phyloP scores from a whole-genome alignment of 768 basidiomycete genomes.

The Lactarius psammicola region DNA sequence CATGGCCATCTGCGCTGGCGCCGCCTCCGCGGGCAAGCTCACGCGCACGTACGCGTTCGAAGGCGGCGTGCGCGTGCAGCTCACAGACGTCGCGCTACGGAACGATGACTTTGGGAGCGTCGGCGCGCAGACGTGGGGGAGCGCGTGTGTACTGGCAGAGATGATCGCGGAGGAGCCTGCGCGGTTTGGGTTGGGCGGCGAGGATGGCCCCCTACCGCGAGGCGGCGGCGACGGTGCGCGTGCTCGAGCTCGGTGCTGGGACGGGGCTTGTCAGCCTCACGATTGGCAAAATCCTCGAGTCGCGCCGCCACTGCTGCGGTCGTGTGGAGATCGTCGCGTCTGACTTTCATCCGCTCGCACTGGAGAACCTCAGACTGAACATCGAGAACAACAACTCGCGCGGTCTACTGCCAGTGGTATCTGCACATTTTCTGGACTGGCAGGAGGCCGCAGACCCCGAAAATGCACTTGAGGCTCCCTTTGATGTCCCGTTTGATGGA shows the following conservation, averaged over 20 bases:
- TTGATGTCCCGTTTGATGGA: constrained; percentile 45
- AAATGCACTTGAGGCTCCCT: constrained; percentile 19
- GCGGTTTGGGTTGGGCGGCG: constrained; percentile 44
- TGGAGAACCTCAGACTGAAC: constrained; percentile 49
- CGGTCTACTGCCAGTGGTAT: constrained; percentile 28
- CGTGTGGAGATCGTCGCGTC: constrained; percentile 40
- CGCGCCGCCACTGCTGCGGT: background rate
- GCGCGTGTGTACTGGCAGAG: constrained; percentile 77
- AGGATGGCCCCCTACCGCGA: background rate
- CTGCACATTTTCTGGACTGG: constrained; percentile 42
- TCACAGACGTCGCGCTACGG: constrained; percentile 69
- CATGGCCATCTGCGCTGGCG: constrained; percentile 62
- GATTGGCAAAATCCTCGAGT: constrained; percentile 37
- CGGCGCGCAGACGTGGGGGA: constrained; percentile 89
- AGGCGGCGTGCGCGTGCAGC: constrained; percentile 39
- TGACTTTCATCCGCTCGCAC: constrained; percentile 50
- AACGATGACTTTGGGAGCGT: constrained; percentile 70
- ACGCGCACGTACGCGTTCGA: constrained; percentile 53
- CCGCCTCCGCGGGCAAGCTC: constrained; percentile 59
- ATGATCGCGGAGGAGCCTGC: constrained; percentile 59
- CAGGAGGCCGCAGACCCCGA: constrained; percentile 31
- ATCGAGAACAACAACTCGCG: constrained; percentile 37
- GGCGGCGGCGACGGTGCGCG: constrained; percentile 33
- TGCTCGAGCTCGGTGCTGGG: constrained; percentile 58
- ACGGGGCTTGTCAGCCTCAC: constrained; percentile 53